Base-by-base conservation (phyloP, 352 stramenopile genomes). In the Globisporangium lucens region DNA sequence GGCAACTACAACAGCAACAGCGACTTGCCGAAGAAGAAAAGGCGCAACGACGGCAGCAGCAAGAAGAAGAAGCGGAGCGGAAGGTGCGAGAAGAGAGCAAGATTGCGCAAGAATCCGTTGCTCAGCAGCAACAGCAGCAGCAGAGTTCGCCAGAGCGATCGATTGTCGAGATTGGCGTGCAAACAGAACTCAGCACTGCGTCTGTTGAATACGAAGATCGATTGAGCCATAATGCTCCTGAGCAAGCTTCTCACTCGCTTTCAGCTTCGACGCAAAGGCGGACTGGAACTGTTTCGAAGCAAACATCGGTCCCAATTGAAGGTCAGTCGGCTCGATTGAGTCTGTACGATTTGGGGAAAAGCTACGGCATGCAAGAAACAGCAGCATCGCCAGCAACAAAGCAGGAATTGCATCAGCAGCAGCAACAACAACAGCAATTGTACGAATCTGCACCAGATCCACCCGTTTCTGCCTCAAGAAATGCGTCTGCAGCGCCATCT, bases 321-420 rank as follows among this genome's bases (percentile, higher is more conserved):
- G 36, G 71, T 3, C 74, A 65, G 43, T 69, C 75, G 43, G 68
- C 66, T 57, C 68, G 75, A 3, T 58, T 87, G 53, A 85, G 73
- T 36, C 69, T 87, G 36, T 77, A 75, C 53, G 75, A 85, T 67
- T 66, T 82, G 55, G 71, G 75, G 38, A 85, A 83, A 68, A 62
- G 67, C 27, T 68, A 69, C 49, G 70, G 57, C 4, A 63, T 74
- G 52, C 65, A 55, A 33, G 10, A 71, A 65, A 52, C 43, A 22
- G 29, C 22, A 13, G 38, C 22, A 2, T 35, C 52, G 0, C 59
- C 17, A 22, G 6, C 41, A 3, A 0, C 51, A 1, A 22, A 36
- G 20, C 17, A 8, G 8, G 8, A 33, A 1, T 43, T 43, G 4
- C 22, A 49, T 27, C n/a, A 38, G n/a, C 60, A 62, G 4, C 56